Base-by-base conservation (phyloP, 2,329 filamentous ascomycete genomes). In the Helotiales sp. region DNA sequence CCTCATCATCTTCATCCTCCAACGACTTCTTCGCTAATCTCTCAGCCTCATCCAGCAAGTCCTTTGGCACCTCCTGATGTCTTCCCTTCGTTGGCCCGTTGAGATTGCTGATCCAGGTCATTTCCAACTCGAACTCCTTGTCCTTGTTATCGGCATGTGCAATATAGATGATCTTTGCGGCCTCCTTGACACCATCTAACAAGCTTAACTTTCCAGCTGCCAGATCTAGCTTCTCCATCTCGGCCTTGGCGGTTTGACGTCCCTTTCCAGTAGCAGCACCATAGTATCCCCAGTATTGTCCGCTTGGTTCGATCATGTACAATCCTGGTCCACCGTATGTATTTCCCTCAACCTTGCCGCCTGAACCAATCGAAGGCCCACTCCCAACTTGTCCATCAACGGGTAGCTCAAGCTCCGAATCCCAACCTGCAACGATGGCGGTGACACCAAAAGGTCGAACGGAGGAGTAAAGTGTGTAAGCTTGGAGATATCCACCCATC, bases 101-200 rank as follows among this genome's bases (percentile, higher is more conserved):
- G 57, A 89, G 81, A 62, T 86, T 88, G 80, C 93, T 97, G 80
- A 98, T 92, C 96, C 96, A 99, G 67, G 93, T 97, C 93, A 99
- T 96, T 84, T 99, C 96, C 68, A 99, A 85, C 88, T 99, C 96
- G 77, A 98, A 99, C 72, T 98, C 96, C 86, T 99, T 99, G 83
- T 98, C 96, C 84, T 98, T 98, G 86, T 95, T 98, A 80, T 99
- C 96, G 80, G 98, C 96, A 79, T 99, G 96, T 58, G 95, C 94
- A 68, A 97, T 89, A 80, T 97, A 96, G 81, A 99, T 98, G 81
- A 99, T 99, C 69, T 93, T 86, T 65, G 96, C 96, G 37, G 96
- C 96, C 84, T 98, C 92, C 85, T 97, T 97, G 77, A 99, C 93
- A 60, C 91, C 96, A 77, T 98, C 90, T 77, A 91, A 84, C 67